Conservation (phyloP, 164 flowering plant species). For the Piper longum region DNA sequence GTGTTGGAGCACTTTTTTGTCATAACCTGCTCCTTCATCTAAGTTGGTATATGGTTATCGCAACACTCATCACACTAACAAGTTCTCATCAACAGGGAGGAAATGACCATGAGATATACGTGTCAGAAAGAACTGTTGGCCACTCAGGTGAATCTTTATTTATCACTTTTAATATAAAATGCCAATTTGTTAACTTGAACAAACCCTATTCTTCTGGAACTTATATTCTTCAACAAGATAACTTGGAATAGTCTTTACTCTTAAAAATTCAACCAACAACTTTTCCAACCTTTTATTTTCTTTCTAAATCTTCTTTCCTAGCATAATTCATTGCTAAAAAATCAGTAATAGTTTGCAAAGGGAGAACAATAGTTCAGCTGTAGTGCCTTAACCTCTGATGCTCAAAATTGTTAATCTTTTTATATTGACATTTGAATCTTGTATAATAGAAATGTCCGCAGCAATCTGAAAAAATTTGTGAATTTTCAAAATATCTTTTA, state of each 20-base stretch:
- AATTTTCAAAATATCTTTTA: no score
- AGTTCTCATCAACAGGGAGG: conserved; percentile 55
- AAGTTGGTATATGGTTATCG: no score
- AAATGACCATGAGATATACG: conserved; percentile 82
- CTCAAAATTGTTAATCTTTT: background rate
- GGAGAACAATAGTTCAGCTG: no score
- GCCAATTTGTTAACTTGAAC: background rate
- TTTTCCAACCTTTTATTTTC: background rate
- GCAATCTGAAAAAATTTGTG: background rate
- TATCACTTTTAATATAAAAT: background rate
- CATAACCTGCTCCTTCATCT: background rate
- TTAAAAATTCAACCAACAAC: background rate
- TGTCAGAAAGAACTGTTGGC: conserved; percentile 75
- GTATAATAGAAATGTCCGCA: background rate
- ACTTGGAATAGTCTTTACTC: background rate
- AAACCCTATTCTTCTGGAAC: background rate
- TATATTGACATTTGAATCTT: no score
- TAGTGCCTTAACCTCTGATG: no score
- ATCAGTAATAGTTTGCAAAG: no score
- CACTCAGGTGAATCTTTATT: conserved; percentile 59
- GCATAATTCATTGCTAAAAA: background rate
- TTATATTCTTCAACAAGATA: no score
- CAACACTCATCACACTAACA: background rate
- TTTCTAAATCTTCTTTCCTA: background rate
- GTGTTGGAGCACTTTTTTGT: background rate